Conservation (phyloP, 2,329 filamentous ascomycete genomes). For the Epichloe glyceriae region DNA sequence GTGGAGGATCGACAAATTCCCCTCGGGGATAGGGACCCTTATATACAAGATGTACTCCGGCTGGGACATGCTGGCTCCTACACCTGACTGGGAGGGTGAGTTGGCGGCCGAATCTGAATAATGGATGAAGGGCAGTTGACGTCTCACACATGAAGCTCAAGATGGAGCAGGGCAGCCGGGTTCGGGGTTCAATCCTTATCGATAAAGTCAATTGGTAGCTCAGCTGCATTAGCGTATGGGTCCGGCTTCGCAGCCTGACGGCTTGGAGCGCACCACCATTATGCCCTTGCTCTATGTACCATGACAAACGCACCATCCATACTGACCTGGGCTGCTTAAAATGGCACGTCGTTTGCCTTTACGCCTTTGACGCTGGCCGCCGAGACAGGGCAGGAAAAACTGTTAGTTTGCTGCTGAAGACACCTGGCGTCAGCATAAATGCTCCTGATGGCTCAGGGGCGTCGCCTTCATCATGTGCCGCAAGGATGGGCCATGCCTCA, state of each 20-base stretch:
- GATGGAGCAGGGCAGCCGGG: not conserved
- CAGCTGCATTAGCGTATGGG: not conserved
- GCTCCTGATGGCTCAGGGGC: too few species aligned
- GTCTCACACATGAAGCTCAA: not conserved
- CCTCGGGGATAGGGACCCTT: constrained; percentile 76
- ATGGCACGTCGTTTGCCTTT: not conserved
- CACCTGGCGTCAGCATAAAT: too few species aligned
- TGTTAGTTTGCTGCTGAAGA: too few species aligned
- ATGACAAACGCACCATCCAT: not conserved
- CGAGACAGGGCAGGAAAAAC: too few species aligned
- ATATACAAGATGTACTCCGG: constrained; percentile 66
- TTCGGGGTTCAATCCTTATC: not conserved
- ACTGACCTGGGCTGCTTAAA: not conserved
- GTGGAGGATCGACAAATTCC: constrained; percentile 80
- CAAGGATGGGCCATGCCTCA: not conserved
- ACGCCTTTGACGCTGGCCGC: too few species aligned
- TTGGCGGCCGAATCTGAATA: not conserved
- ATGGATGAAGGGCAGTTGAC: not conserved
- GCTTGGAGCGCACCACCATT: not conserved
- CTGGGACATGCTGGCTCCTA: constrained; percentile 28
- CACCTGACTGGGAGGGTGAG: not conserved
- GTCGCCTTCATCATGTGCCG: not conserved
- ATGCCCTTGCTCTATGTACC: not conserved
- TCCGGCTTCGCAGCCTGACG: not conserved
- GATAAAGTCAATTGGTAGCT: not conserved